Conservation (phyloP, 495 filamentous ascomycete species). For the Daldinia childiae region DNA sequence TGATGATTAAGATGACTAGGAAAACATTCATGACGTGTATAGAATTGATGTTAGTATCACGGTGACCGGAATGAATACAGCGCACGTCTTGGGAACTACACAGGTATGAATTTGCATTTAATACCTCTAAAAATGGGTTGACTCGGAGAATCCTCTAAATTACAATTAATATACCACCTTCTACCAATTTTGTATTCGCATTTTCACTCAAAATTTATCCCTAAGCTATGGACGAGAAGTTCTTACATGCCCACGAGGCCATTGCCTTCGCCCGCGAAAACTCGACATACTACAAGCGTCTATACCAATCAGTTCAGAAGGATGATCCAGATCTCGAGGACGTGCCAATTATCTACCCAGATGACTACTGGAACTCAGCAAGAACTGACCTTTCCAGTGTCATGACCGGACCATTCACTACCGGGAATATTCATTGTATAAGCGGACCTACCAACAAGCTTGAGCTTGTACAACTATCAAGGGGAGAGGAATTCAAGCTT, state of each 20-base stretch:
- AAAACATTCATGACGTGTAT: no score
- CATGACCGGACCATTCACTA: constrained; percentile 5
- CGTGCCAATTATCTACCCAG: neutral
- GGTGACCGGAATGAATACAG: neutral
- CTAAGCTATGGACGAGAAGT: constrained; percentile 4
- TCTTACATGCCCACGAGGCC: neutral
- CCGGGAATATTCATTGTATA: constrained; percentile 7
- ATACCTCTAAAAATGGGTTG: neutral
- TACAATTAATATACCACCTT: neutral
- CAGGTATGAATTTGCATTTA: neutral
- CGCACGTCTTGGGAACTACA: neutral
- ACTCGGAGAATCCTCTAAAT: neutral
- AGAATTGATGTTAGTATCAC: no score
- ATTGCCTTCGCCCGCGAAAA: constrained; percentile 17
- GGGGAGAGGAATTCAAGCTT: neutral
- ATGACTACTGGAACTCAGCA: constrained; percentile 14
- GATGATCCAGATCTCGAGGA: constrained; percentile 5
- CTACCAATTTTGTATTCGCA: neutral
- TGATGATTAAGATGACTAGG: neutral
- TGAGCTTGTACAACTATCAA: neutral
- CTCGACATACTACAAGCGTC: constrained; percentile 1
- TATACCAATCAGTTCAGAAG: neutral
- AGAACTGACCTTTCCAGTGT: constrained; percentile 3
- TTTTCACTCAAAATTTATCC: neutral
- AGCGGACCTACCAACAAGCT: neutral